These are phyloP conservation scores for Penicillium oxalicum DNA, from an alignment of 2,329 filamentous ascomycete species.

Conservation along the genomic window DNA sequence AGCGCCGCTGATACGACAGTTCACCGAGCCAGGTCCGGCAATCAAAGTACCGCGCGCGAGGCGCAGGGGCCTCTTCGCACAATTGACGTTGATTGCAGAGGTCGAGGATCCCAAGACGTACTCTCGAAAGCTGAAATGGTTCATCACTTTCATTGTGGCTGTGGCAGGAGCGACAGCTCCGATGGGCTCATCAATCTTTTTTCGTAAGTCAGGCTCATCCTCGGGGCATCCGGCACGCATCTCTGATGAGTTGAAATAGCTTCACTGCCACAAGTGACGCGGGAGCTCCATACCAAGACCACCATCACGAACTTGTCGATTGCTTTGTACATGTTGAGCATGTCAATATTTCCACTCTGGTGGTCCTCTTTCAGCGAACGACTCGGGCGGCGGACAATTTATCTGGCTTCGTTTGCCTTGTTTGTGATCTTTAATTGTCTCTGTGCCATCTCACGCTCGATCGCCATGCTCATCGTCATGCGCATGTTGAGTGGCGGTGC, in stretches of 20 bases:
- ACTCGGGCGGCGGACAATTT: constrained; percentile 68
- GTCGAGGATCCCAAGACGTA: constrained; percentile 72
- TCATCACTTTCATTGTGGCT: constrained; percentile 71
- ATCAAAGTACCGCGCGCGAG: constrained; percentile 47
- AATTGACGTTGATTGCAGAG: constrained; percentile 68
- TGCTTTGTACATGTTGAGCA: constrained; percentile 73
- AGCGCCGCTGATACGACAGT: constrained; percentile 12
- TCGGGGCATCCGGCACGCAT: not conserved
- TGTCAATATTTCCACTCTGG: constrained; percentile 82
- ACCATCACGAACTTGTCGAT: constrained; percentile 70
- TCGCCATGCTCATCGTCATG: constrained; percentile 72
- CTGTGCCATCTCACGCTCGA: constrained; percentile 62
- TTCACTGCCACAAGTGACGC: constrained; percentile 58
- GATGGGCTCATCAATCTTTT: constrained; percentile 77
- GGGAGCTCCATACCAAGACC: constrained; percentile 55
- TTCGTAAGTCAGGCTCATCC: constrained; percentile 52
- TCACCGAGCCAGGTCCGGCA: constrained; percentile 29
- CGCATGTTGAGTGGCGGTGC: constrained; percentile 68
- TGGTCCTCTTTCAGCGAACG: constrained; percentile 76
- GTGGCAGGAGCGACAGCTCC: constrained; percentile 71
- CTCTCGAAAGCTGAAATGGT: constrained; percentile 70
- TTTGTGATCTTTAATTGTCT: constrained; percentile 67
- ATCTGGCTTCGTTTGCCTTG: constrained; percentile 65
- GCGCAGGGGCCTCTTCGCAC: constrained; percentile 67
- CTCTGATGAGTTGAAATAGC: constrained; percentile 43